Percentiles rank a stretch among this genome's conserved stretches.
These are phyloP conservation scores for Dioszegia crocea DNA, from an alignment of 768 basidiomycete genomes.

Conservation along the genomic window DNA sequence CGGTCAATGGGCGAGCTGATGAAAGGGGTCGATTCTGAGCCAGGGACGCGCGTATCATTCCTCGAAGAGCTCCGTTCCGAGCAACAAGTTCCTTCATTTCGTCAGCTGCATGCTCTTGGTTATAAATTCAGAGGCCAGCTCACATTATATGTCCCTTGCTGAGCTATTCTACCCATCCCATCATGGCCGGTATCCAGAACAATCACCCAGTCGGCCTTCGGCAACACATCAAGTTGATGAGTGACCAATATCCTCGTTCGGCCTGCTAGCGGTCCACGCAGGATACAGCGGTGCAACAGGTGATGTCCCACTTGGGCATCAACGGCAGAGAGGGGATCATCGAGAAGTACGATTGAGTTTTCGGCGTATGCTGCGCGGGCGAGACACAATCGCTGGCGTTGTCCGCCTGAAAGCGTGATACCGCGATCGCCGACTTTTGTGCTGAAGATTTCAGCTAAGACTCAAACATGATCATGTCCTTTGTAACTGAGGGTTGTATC, in stretches of 20 bases:
- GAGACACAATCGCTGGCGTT: slow-evolving; percentile 41
- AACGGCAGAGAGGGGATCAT: slow-evolving; percentile 62
- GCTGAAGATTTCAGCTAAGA: slow-evolving; percentile 9
- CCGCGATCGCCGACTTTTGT: slow-evolving; percentile 82
- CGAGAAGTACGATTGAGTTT: slow-evolving; percentile 44
- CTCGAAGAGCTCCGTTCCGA: slow-evolving; percentile 32
- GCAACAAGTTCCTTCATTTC: slow-evolving; percentile 18
- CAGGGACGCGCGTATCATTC: slow-evolving; percentile 47
- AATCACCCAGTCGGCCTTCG: slow-evolving; percentile 44
- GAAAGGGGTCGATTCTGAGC: slow-evolving; percentile 54
- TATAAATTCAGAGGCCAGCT: not conserved
- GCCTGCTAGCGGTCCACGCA: slow-evolving; percentile 52
- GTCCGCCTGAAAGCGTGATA: slow-evolving; percentile 49
- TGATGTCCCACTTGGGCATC: slow-evolving; percentile 71
- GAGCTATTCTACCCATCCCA: slow-evolving; percentile 53
- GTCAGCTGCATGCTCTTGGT: not conserved
- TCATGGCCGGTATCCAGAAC: slow-evolving; percentile 38
- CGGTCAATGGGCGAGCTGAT: slow-evolving; percentile 47
- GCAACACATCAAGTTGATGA: slow-evolving; percentile 48
- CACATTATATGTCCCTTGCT: slow-evolving; percentile 60
- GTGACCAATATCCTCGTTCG: slow-evolving; percentile 63
- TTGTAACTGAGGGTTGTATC: too few relatives aligned
- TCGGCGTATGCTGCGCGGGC: slow-evolving; percentile 41
- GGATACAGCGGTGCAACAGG: slow-evolving; percentile 62
- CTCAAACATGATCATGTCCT: too few relatives aligned